phyloP scores from a whole-genome alignment of 2,329 filamentous ascomycete genomes.

The Penicillium italicum region DNA sequence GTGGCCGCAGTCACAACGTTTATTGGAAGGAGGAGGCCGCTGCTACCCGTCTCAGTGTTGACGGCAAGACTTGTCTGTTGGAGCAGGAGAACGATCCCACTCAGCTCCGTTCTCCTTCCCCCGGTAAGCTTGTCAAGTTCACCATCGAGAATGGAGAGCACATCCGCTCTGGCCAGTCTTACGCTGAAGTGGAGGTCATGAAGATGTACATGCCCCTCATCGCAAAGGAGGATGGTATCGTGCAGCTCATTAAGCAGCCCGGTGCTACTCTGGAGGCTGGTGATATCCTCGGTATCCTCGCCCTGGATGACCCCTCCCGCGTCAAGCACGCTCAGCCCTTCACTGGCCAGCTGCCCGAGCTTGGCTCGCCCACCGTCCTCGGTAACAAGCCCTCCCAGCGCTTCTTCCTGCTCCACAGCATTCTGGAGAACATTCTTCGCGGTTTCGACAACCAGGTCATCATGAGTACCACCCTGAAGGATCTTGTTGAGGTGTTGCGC shows the following conservation, averaged over 20 bases:
- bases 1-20: conserved; percentile 91
- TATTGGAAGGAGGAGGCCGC: conserved; percentile 99
- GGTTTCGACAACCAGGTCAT: conserved; percentile 98
- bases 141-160: conserved; percentile 93
- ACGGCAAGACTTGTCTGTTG: conserved; percentile 95
- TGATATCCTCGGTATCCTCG: conserved; percentile 95
- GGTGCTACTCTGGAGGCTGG: conserved; percentile 96
- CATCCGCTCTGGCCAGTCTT: conserved; percentile 85
- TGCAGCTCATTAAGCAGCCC: conserved; percentile 98
- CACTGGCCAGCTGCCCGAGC: conserved; percentile 80
- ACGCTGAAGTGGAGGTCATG: conserved; percentile 98
- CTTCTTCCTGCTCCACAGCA: conserved; percentile 71
- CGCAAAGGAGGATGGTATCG: conserved; percentile 89
- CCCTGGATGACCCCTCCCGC: conserved; percentile 89
- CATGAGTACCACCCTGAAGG: conserved; percentile 81
- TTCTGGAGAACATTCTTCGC: conserved; percentile 80
- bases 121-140: conserved; percentile 97
- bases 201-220: conserved; percentile 99
- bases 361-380: conserved; percentile 80
- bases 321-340: conserved; percentile 97
- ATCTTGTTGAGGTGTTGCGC: conserved; percentile 84
- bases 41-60: conserved; percentile 90
- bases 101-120: conserved; percentile 88
- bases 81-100: conserved; percentile 99
- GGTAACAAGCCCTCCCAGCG: conserved; percentile 89